Percentiles rank a stretch among this genome's conserved stretches.
These are phyloP conservation scores for Medicago arabica DNA, from an alignment of 306 rosid genomes.

Conservation along the genomic window DNA sequence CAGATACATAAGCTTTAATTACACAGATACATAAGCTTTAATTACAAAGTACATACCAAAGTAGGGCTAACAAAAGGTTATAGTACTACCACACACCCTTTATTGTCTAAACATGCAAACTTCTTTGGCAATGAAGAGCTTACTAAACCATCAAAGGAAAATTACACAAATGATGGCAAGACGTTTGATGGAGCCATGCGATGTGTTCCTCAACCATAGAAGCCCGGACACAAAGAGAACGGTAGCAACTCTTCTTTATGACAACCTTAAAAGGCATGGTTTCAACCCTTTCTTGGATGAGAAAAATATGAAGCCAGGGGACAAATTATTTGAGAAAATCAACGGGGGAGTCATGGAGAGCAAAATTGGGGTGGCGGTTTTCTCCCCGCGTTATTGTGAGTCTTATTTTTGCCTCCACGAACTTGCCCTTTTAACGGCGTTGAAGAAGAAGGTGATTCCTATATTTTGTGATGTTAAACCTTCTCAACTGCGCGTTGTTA, in stretches of 20 bases:
- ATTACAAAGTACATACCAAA: not conserved
- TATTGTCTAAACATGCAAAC: slow-evolving; percentile 35
- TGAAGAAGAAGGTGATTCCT: slow-evolving; percentile 79
- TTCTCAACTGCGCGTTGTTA: slow-evolving; percentile 58
- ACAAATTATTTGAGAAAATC: slow-evolving; percentile 79
- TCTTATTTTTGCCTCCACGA: slow-evolving; percentile 92
- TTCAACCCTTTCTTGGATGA: slow-evolving; percentile 73
- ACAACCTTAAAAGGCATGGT: slow-evolving; percentile 54
- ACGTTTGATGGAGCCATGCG: slow-evolving; percentile 54
- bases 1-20: too few species aligned
- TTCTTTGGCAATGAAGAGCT: slow-evolving; percentile 40
- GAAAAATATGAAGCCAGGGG: slow-evolving; percentile 90
- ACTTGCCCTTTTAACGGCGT: slow-evolving; percentile 66
- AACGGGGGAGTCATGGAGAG: slow-evolving; percentile 63
- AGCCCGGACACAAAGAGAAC: slow-evolving; percentile 79
- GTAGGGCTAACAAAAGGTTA: not conserved
- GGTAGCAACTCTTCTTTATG: slow-evolving; percentile 68
- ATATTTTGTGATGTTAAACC: slow-evolving; percentile 86
- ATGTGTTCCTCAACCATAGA: slow-evolving; percentile 83
- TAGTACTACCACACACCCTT: not conserved
- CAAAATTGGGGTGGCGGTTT: slow-evolving; percentile 74
- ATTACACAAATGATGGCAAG: slow-evolving; percentile 26
- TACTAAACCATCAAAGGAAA: slow-evolving; percentile 38
- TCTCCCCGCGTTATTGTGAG: slow-evolving; percentile 78
- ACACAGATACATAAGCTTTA: too few species aligned